Evolutionary conservation across 1,139 yeast species (phyloP), one percentile per base, ranked within the genome.

Genomic region (Saccharomyces hybrid): DNA sequence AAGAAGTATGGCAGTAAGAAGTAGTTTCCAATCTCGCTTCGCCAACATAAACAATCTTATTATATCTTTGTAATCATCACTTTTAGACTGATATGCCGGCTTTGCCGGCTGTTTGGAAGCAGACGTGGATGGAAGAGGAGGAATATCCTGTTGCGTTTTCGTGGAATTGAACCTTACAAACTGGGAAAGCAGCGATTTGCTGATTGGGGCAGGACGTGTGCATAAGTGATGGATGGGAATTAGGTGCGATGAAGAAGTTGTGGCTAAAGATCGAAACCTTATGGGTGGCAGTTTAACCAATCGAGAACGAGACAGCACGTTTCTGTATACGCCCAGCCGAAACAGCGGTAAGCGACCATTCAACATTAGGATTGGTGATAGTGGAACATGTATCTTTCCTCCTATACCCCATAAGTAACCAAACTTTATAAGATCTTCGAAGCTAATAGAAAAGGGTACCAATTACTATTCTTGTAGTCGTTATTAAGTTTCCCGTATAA

Each of bases 1-100:
- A 55, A 89, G 77, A 1, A 77, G 61, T 51, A 90, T 75, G 0
- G 97, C 96, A 2, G 74, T 62, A 0, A 75, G 64, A 50, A 84
- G 71, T 13, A 84, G 66, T 59, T 73, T 74, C 59, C 76, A 66
- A 64, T 84, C 89, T 47, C 75, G 71, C 52, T 72, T 72, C 0
- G 82, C 83, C 46, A 84, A 71, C 48, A 72, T 70, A 13, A 80
- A 66, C 34, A 84, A 72, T 51, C 88, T 68, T 52, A 69, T 56
- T 7, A 83, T 73, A 59, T 83, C 88, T 26, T 68, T 69, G 60
- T 72, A 70, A 0, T 78, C 78, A 2, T 77, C 54, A 32, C 29
- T 19, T 49, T 42, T 68, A 11, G 44, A 38, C 11, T 16, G 63
- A 28, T 2, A 27, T 11, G 14, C 26, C 14, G 31, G 9, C 8